These are phyloP conservation scores for Glomus cerebriforme DNA, from an alignment of 192 early-diverging fungal species.

Conservation along the genomic window DNA sequence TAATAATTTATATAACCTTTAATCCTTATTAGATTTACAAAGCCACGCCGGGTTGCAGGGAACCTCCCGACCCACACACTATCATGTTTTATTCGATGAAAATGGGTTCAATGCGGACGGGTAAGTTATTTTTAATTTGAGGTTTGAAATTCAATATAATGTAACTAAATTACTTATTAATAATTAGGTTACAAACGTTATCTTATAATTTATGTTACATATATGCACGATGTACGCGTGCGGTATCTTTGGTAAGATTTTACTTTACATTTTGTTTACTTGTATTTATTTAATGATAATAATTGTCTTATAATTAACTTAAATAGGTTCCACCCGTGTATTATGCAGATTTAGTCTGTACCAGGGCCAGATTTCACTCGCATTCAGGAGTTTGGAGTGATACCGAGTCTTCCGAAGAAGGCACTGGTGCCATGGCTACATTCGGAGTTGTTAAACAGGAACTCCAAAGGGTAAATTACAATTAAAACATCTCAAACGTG, in stretches of 20 bases:
- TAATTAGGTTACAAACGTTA: slow-evolving; percentile 69
- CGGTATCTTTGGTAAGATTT: slow-evolving; percentile 67
- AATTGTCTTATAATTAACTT: neutral
- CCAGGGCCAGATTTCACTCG: slow-evolving; percentile 83
- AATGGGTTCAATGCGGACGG: slow-evolving; percentile 74
- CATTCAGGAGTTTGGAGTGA: slow-evolving; percentile 57
- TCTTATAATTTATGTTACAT: slow-evolving; percentile 90
- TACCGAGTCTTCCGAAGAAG: slow-evolving; percentile 36
- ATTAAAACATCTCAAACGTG: neutral
- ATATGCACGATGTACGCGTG: slow-evolving; percentile 87
- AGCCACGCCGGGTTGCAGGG: slow-evolving; percentile 92
- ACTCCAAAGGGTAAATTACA: slow-evolving; percentile 33
- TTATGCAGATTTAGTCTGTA: slow-evolving; percentile 91
- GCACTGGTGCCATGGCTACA: neutral
- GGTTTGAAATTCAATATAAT: neutral
- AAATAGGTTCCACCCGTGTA: slow-evolving; percentile 76
- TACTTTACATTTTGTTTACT: neutral
- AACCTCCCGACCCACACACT: slow-evolving; percentile 91
- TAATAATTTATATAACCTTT: neutral
- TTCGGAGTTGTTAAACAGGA: slow-evolving; percentile 46
- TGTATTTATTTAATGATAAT: neutral
- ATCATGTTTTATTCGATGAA: slow-evolving; percentile 90
- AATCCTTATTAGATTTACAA: slow-evolving; percentile 57
- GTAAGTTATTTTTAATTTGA: neutral
- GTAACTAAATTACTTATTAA: neutral